A percentile compares a stretch with the other conserved stretches of the same genome.
phyloP scores from a whole-genome alignment of 331 rosid species.

The Rosa hybrid region DNA sequence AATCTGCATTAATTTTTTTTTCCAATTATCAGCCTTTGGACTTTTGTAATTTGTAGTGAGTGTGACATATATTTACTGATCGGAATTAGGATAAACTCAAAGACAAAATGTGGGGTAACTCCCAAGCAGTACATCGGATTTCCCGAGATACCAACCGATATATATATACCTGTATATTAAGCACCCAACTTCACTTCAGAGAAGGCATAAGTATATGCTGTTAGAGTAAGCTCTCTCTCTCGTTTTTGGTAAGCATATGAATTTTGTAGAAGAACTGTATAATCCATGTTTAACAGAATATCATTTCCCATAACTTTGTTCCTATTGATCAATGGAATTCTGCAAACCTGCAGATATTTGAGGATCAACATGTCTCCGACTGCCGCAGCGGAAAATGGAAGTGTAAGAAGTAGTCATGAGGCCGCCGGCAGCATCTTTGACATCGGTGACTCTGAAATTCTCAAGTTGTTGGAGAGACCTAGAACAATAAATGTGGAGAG shows the following conservation, averaged over 20 bases:
- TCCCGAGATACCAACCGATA: neutral
- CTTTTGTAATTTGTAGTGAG: neutral
- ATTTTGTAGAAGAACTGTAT: neutral
- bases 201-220: neutral
- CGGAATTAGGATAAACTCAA: neutral
- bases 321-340: neutral
- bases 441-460: constrained; percentile 6
- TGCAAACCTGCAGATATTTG: neutral
- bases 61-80: neutral
- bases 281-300: neutral
- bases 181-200: neutral
- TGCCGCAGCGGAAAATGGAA: constrained; percentile 17
- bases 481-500: constrained; percentile 24
- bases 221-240: neutral
- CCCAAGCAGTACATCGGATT: constrained; percentile 12
- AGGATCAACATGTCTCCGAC: constrained; percentile 18
- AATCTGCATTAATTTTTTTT: neutral
- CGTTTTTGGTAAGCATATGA: neutral
- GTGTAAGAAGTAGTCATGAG: constrained; percentile 10
- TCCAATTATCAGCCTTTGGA: neutral
- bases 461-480: constrained; percentile 17
- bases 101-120: constrained; percentile 2
- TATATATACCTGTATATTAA: neutral
- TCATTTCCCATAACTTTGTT: neutral
- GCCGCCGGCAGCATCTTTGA: constrained; percentile 2